Evolutionary conservation across 768 basidiomycete species (phyloP), one percentile per base, ranked within the genome.

Genomic region (Coprinopsis strossmayeri): DNA sequence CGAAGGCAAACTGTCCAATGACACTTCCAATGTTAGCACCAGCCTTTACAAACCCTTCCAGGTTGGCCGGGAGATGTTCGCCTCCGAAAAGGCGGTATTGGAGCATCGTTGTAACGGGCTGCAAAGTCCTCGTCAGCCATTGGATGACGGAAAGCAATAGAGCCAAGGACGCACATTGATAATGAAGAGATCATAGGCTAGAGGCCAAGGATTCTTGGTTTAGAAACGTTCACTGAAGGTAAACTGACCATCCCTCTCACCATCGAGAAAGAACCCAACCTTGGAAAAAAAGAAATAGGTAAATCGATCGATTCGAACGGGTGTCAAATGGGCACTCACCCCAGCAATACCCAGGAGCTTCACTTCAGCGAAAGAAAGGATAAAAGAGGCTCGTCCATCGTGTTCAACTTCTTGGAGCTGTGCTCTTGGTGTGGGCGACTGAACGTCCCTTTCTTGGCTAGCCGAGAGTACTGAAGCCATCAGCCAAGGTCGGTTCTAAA

Each of bases 241-340:
- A n/a, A n/a, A n/a, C n/a, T n/a, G n/a, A n/a, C n/a, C n/a, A n/a
- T n/a, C n/a, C n/a, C n/a, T n/a, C 75, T 37, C 50, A 82, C 82
- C 82, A 60, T 85, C 83, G 27, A 85, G 66, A 68, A 85, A 84
- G 63, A 84, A 84, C 5, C 83, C 83, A 44, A 83, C 77, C 81
- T 82, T 2, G 18, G 1, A 34, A 20, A 27, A 17, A 9, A 15
- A 13, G 11, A n/a, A n/a, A n/a, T n/a, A n/a, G n/a, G n/a, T n/a
- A n/a, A n/a, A n/a, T n/a, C n/a, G 17, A 35, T 47, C 30, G 53
- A 12, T 26, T n/a, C 3, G 26, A 20, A 1, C 12, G 43, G 5
- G 45, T 25, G 28, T 37, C 5, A 17, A n/a, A 34, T 12, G 20
- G 26, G 15, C 40, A 66, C 76, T 53, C 50, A 82, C 79, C 5